Base-by-base conservation (phyloP, 2,329 filamentous ascomycete genomes). In the Aureobasidium uvarum region DNA sequence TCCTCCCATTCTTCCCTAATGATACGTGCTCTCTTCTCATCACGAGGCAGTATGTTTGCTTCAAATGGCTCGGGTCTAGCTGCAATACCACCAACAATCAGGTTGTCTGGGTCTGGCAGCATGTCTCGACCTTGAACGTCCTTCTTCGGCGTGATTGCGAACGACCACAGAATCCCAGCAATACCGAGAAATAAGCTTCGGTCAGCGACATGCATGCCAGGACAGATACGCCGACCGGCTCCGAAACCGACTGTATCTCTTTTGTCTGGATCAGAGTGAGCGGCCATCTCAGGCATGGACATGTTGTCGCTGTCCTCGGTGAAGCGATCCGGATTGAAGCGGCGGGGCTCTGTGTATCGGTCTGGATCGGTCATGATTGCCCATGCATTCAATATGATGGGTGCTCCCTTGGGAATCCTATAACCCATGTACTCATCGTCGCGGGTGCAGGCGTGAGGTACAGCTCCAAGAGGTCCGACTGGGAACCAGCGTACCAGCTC, bases 241-340 rank as follows among this genome's bases (percentile, higher is more conserved):
- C 85, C 84, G 64, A 85, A 87, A 0, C 77, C 79, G 71, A 83
- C 85, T 10, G 82, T 79, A 55, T 85, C 83, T 16, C 83, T 77
- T 69, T 83, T 77, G 1, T 74, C 72, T 0, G 74, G 72, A 62
- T 81, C 77, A 0, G 76, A 67, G 25, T 79, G 75, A 0, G 54
- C 72, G 18, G 72, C 74, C 48, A 68, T 72, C 54, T 76, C 74
- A 8, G 69, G 72, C 1, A 72, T 62, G 2, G 68, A 58, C 11
- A 70, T 68, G 28, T 64, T 66, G 59, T 76, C 70, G n/a, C 20
- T 23, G n/a, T 38, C 25, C 25, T 72, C 46, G 1, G 69, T 48
- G 55, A 71, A 77, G 8, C 74, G 72, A 11, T 72, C 67, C 0
- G 76, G 76, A 18, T 77, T 74, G 66, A 77, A 78, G 5, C 72